Conservation (phyloP, 495 filamentous ascomycete genomes). For the Aspergillus avenaceus region DNA sequence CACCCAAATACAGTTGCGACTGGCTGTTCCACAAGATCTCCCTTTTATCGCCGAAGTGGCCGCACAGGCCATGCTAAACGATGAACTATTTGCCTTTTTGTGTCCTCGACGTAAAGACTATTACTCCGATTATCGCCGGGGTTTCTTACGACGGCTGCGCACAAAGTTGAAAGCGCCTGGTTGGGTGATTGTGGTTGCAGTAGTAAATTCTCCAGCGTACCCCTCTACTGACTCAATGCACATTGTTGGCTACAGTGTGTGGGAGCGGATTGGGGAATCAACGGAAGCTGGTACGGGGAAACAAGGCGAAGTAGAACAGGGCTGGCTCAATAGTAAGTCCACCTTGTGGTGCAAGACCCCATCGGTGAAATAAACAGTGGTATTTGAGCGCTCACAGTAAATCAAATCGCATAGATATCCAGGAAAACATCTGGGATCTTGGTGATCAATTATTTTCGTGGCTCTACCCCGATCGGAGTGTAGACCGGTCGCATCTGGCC, state of each 20-base stretch:
- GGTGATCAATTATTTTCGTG: neutral
- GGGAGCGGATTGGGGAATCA: slow-evolving; percentile 4
- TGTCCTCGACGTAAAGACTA: slow-evolving; percentile 11
- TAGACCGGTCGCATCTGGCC: slow-evolving; percentile 5
- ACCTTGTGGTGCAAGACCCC: no score
- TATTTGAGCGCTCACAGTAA: no score
- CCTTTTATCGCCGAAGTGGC: slow-evolving; percentile 12
- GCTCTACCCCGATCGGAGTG: slow-evolving; percentile 11
- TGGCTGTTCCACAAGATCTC: slow-evolving; percentile 6
- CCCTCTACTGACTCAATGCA: neutral
- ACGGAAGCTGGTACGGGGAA: no score
- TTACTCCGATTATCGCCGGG: slow-evolving; percentile 10
- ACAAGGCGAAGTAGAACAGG: no score
- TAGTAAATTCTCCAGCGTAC: neutral
- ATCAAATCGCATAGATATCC: no score
- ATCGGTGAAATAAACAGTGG: no score
- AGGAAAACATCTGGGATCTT: no score
- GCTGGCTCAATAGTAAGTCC: no score
- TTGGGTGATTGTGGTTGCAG: slow-evolving; percentile 12
- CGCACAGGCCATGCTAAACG: slow-evolving; percentile 13
- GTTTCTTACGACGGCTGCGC: slow-evolving; percentile 13
- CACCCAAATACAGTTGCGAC: slow-evolving; percentile 4
- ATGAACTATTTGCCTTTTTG: slow-evolving; percentile 13
- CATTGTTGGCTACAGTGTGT: slow-evolving; percentile 6
- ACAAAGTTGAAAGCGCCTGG: slow-evolving; percentile 5